Evolutionary conservation across 2,329 filamentous ascomycete genomes (phyloP).

Genomic region (Lecanosticta acicola): DNA sequence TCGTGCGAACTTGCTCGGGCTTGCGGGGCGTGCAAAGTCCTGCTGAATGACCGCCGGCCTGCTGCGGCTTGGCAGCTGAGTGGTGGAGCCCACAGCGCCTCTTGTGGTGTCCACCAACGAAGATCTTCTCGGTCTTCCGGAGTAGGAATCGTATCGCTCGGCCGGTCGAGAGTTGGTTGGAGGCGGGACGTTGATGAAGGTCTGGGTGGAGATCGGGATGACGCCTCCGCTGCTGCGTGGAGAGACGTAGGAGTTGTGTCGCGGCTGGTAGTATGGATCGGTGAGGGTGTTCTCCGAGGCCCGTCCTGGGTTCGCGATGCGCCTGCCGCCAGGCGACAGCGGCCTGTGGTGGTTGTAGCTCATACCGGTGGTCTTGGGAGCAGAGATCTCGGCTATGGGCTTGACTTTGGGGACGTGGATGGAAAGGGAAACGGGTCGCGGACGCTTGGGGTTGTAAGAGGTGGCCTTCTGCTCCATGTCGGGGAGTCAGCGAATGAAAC

Average conservation of each 20-base stretch:
- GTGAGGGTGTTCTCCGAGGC: slow-evolving; percentile 27
- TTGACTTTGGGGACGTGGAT: slow-evolving; percentile 20
- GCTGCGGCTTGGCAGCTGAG: slow-evolving; percentile 29
- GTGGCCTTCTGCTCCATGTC: slow-evolving; percentile 6
- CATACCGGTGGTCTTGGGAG: slow-evolving; percentile 20
- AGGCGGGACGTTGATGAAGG: slow-evolving; percentile 29
- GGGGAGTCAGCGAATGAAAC: slow-evolving; percentile 4
- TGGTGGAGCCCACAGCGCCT: slow-evolving; percentile 22
- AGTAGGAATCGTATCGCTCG: slow-evolving; percentile 41
- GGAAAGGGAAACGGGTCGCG: slow-evolving; percentile 9
- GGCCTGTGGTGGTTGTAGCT: slow-evolving; percentile 29
- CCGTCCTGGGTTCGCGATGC: slow-evolving; percentile 31
- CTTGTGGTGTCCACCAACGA: slow-evolving; percentile 38
- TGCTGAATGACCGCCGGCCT: slow-evolving; percentile 33
- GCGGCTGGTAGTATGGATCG: slow-evolving; percentile 27
- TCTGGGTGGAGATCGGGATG: slow-evolving; percentile 34
- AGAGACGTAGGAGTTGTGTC: slow-evolving; percentile 27
- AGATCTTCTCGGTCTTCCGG: slow-evolving; percentile 42
- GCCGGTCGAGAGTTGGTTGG: slow-evolving; percentile 15
- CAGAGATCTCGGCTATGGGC: slow-evolving; percentile 19
- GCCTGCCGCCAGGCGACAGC: slow-evolving; percentile 32
- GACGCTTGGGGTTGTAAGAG: not conserved
- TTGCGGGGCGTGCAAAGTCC: slow-evolving; percentile 34
- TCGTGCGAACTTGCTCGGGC: slow-evolving; percentile 34
- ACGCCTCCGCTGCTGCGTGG: slow-evolving; percentile 34